These are phyloP conservation scores for Epichloe festucae DNA, from an alignment of 2,329 filamentous ascomycete species.

Conservation along the genomic window DNA sequence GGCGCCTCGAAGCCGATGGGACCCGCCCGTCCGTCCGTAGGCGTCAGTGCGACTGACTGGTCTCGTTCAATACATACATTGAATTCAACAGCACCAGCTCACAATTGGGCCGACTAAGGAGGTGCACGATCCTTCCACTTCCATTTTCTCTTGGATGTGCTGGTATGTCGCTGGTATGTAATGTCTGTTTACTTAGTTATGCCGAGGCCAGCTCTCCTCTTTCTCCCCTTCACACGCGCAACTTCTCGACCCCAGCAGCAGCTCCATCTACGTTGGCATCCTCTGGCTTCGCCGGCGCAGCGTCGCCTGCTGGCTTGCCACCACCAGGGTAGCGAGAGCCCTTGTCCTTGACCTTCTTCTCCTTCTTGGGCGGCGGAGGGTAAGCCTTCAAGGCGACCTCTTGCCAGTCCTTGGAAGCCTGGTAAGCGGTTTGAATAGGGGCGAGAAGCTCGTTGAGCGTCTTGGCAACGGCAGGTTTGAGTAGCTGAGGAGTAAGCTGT, in stretches of 20 bases:
- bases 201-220: background rate
- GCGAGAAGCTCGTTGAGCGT: conserved; percentile 61
- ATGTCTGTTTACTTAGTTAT: background rate
- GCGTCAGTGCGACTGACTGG: background rate
- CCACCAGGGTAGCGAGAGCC: conserved; percentile 49
- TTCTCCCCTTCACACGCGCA: conserved; percentile 3
- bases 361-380: conserved; percentile 58
- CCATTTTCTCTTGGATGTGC: background rate
- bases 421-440: conserved; percentile 65
- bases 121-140: background rate
- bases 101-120: background rate
- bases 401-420: conserved; percentile 66
- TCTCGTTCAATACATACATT: background rate
- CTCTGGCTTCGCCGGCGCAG: background rate
- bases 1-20: background rate
- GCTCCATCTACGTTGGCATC: conserved; percentile 2
- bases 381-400: conserved; percentile 59
- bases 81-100: background rate
- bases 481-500: conserved; percentile 65
- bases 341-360: conserved; percentile 66
- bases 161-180: background rate
- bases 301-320: background rate
- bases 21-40: background rate
- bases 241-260: conserved; percentile 3
- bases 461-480: conserved; percentile 72